Percentiles rank a stretch among this genome's conserved stretches.
phyloP scores from a whole-genome alignment of 257 asterid species.

The Capsicum pubescens region DNA sequence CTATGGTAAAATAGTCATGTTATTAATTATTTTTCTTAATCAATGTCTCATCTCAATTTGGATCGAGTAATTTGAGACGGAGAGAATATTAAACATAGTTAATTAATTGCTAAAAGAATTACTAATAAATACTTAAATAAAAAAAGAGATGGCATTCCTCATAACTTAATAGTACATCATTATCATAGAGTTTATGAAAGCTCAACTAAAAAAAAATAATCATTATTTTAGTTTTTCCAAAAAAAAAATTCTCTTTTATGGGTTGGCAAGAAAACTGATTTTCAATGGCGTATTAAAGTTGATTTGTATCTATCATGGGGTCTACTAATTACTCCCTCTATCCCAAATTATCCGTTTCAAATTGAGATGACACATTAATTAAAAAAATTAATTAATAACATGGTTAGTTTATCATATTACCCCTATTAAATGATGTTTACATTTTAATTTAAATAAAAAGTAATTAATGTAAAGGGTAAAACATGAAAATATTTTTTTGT shows the following conservation, averaged over 20 bases:
- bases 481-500: too few species aligned
- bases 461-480: too few species aligned
- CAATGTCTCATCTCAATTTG: too few species aligned
- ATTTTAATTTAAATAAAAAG: too few species aligned
- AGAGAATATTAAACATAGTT: neutral
- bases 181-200: neutral
- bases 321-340: neutral
- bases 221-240: neutral
- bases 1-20: too few species aligned
- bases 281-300: neutral
- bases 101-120: neutral
- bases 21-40: too few species aligned
- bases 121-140: neutral
- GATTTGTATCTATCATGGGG: conserved; percentile 11
- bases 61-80: too few species aligned
- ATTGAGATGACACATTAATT: too few species aligned
- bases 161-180: neutral
- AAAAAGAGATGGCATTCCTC: neutral
- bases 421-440: too few species aligned
- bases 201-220: neutral
- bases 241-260: neutral
- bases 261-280: conserved; percentile 13
- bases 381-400: too few species aligned
- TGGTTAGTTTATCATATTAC: too few species aligned
- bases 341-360: too few species aligned